Conservation (phyloP, 352 stramenopile genomes). For the Globisporangium iwayamae region DNA sequence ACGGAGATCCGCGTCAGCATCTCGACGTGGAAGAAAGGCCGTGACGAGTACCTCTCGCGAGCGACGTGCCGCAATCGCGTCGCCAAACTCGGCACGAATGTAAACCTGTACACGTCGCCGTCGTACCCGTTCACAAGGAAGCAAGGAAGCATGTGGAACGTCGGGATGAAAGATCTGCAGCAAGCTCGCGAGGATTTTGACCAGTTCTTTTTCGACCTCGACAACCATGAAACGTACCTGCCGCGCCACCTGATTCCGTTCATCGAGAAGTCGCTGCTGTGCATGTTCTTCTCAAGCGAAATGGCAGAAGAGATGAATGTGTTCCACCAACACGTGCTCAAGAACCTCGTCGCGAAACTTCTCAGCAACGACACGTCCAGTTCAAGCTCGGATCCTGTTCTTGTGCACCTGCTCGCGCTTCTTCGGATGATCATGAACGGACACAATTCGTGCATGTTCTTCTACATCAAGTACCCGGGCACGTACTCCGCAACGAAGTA, state of each 20-base stretch:
- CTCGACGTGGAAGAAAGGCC: conserved; percentile 58
- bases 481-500: conserved; percentile 53
- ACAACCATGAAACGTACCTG: conserved; percentile 49
- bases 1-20: conserved; percentile 73
- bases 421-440: conserved; percentile 78
- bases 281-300: conserved; percentile 62
- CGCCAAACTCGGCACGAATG: conserved; percentile 68
- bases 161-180: conserved; percentile 61
- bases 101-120: conserved; percentile 73
- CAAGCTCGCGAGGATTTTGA: conserved; percentile 68
- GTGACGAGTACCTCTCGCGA: conserved; percentile 69
- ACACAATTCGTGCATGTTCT: conserved; percentile 75
- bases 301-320: conserved; percentile 70
- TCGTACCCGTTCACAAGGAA: conserved; percentile 77
- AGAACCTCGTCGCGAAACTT: conserved; percentile 71
- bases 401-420: conserved; percentile 54
- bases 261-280: conserved; percentile 72
- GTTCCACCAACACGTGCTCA: conserved; percentile 79
- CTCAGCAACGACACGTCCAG: conserved; percentile 33
- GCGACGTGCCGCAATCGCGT: conserved; percentile 58
- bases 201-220: conserved; percentile 57
- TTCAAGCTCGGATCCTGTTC: conserved; percentile 16
- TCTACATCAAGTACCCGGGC: conserved; percentile 81
- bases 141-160: conserved; percentile 64
- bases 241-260: conserved; percentile 56